Percentiles rank a stretch among this genome's conserved stretches.
phyloP scores from a whole-genome alignment of 768 basidiomycete genomes.

The Termitomyces sp. region DNA sequence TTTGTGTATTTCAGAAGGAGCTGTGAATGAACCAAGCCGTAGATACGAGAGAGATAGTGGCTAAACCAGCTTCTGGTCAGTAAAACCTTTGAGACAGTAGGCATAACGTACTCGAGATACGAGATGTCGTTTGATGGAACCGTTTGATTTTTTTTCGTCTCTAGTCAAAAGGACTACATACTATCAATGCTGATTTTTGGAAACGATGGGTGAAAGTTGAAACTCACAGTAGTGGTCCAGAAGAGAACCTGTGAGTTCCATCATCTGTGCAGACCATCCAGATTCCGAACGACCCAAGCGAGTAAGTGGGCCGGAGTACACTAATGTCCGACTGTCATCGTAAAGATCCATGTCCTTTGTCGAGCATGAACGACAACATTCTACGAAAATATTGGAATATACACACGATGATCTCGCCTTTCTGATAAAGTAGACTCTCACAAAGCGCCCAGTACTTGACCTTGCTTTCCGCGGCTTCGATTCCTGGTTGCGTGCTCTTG shows the following conservation, averaged over 20 bases:
- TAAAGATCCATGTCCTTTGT: slow-evolving; percentile 78
- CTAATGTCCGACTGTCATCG: slow-evolving; percentile 68
- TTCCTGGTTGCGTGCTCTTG: slow-evolving; percentile 86
- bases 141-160: slow-evolving; percentile 53
- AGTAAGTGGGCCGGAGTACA: slow-evolving; percentile 62
- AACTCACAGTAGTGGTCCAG: slow-evolving; percentile 75
- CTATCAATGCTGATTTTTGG: not conserved
- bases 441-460: slow-evolving; percentile 84
- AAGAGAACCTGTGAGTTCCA: slow-evolving; percentile 60
- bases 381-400: not conserved
- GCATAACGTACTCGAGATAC: slow-evolving; percentile 56
- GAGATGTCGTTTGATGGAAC: slow-evolving; percentile 45
- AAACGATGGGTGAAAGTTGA: slow-evolving; percentile 2
- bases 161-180: slow-evolving; percentile 59
- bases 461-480: slow-evolving; percentile 86
- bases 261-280: slow-evolving; percentile 74
- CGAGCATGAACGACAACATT: not conserved
- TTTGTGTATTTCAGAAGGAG: slow-evolving; percentile 56
- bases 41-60: slow-evolving; percentile 79
- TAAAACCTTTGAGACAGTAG: not conserved
- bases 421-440: slow-evolving; percentile 70
- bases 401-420: slow-evolving; percentile 79
- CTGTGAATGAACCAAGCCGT: slow-evolving; percentile 63
- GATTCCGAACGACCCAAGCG: slow-evolving; percentile 61
- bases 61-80: slow-evolving; percentile 31